Base-by-base conservation (phyloP, 768 basidiomycete genomes). In the Boletus tylopilopsis region DNA sequence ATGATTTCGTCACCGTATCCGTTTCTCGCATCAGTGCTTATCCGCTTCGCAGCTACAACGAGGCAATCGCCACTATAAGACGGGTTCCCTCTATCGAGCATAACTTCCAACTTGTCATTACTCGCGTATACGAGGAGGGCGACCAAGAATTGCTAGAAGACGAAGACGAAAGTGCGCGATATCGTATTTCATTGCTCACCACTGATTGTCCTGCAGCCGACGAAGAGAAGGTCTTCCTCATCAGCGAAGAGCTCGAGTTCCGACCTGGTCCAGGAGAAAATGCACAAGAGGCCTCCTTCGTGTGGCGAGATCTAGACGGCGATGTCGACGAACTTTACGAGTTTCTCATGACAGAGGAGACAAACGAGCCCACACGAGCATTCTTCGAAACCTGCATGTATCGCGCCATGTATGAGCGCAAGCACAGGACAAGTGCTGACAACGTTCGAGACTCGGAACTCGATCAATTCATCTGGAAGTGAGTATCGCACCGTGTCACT, bases 371-470 rank as follows among this genome's bases (percentile, higher is more conserved):
- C 1, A 94, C 91, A 0, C 80, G 84, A 40, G 85, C 81, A 15
- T 88, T 93, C 66, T 96, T 98, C 64, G 94, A 97, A 71, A 85
- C 85, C 22, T 90, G 93, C 70, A 88, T 97, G 78, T 90, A 95
- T 59, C 84, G 90, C 24, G 95, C 95, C 50, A 93, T 98, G 84
- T 98, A 87, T 68, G 96, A 99, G 64, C 82, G 94, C 70, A 94
- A 94, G 73, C 86, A 87, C 73, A 84, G 76, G 59, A 73, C 58
- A 43, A 81, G 80, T 57, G 88, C 90, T 11, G 85, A 90, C 47
- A 79, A 75, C 51, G 78, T 85, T 16, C 68, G 66, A 25, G 87
- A 91, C 58, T 68, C 74, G 1, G 83, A 88, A 27, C 72, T 97
- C 30, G 80, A 85, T 27, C 80, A 90, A 61, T 90, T 97, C 61